These are phyloP conservation scores for Saccharomycopsis guyanensis DNA, from an alignment of 805 yeast genomes.

Conservation along the genomic window DNA sequence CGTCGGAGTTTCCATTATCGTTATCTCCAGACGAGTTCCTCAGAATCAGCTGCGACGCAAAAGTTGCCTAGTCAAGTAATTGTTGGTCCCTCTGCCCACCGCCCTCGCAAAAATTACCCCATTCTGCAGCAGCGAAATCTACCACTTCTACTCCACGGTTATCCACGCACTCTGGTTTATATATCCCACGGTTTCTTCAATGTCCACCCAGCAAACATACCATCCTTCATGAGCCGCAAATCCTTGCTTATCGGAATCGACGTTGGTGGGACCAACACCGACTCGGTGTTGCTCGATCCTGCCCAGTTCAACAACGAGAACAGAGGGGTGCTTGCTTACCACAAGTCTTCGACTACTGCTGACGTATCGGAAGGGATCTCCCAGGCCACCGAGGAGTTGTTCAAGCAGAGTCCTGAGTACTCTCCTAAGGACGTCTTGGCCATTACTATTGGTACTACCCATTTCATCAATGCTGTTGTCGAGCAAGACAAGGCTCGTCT, in stretches of 20 bases:
- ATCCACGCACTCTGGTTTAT: no score
- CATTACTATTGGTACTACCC: constrained; percentile 46
- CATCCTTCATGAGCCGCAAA: no score
- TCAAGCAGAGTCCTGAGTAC: constrained; percentile 23
- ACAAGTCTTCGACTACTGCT: constrained; percentile 37
- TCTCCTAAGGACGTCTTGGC: constrained; percentile 31
- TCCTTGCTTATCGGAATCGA: constrained; percentile 36
- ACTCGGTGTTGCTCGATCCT: constrained; percentile 39
- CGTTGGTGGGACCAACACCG: constrained; percentile 48
- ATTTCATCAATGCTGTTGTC: constrained; percentile 43
- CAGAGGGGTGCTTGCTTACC: constrained; percentile 34
- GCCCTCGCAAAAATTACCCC: neutral
- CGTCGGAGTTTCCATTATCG: no score
- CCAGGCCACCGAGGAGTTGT: constrained; percentile 30
- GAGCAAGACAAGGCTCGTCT: constrained; percentile 37
- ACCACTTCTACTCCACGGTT: no score
- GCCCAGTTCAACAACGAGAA: constrained; percentile 21
- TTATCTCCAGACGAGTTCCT: no score
- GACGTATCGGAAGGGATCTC: constrained; percentile 39
- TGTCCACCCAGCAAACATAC: no score
- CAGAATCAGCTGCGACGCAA: no score
- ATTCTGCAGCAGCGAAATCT: neutral
- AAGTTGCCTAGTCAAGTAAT: no score
- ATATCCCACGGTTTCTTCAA: no score
- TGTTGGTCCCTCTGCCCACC: no score